Conservation (phyloP, 305 asterid genomes). For the Fraxinus floribunda region DNA sequence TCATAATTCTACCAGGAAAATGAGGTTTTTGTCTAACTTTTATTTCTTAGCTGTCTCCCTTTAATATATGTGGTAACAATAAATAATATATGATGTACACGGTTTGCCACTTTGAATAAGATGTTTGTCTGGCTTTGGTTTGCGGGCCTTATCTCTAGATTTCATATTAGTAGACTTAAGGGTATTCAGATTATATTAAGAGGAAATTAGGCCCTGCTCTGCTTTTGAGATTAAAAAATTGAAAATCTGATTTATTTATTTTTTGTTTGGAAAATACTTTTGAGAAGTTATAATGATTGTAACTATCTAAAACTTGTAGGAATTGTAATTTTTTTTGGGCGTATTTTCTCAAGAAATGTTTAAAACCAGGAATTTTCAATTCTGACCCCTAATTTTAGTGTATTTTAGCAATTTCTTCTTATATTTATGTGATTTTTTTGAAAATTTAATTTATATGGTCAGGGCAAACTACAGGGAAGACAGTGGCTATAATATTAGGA, state of each 20-base stretch:
- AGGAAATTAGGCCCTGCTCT: not conserved
- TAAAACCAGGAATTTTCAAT: not conserved
- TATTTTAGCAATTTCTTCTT: not conserved
- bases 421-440: constrained; percentile 24
- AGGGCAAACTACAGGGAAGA: constrained; percentile 73
- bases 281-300: not conserved
- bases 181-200: constrained; percentile 8
- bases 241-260: not conserved
- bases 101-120: constrained; percentile 43
- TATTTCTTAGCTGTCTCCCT: constrained; percentile 34
- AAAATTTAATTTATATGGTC: constrained; percentile 35
- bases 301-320: not conserved
- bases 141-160: constrained; percentile 42
- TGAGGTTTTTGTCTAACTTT: constrained; percentile 26
- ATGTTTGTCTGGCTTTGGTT: constrained; percentile 55
- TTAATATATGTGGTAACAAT: not conserved
- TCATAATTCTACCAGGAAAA: constrained; percentile 21
- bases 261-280: not conserved
- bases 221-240: not conserved
- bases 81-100: not conserved
- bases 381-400: not conserved
- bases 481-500: constrained; percentile 87
- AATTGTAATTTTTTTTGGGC: not conserved
- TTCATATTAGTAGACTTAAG: constrained; percentile 24
- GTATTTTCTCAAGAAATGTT: not conserved